Evolutionary conservation across 2,329 filamentous ascomycete species (phyloP), one percentile per base, ranked within the genome.

Genomic region (Monosporascus sp.): DNA sequence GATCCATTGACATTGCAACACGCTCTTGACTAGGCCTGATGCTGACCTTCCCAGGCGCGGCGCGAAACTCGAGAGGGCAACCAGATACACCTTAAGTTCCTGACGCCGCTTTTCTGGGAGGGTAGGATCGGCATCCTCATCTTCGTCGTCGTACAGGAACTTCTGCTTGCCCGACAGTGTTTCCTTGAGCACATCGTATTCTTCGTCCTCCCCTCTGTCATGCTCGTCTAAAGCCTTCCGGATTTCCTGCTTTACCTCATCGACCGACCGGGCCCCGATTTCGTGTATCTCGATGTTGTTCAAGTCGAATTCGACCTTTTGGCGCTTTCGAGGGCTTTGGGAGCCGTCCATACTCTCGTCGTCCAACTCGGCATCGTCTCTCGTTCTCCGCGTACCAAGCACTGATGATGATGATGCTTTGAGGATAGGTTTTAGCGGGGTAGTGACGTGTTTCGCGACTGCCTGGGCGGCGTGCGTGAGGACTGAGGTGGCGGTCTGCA

Each of bases 1-100:
- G 37, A 86, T 72, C 85, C 85, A 88, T 37, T 80, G 78, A 64
- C 80, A 84, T 50, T 75, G 72, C n/a, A 88, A 70, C 8, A 87
- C 73, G 49, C 74, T 75, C 59, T 75, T 76, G 53, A 88, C 77
- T 27, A 88, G 71, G 5, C 78, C 78, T 22, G 80, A 76, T 63
- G 82, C 87, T 31, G 76, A 77, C 64, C 77, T 79, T 58, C 81
- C 78, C 35, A 88, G 71, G 37, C 82, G 73, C n/a, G 82, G 80
- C 7, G 81, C 75, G 60, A 79, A 83, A 63, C 76, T 79, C 14
- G 82, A 81, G 47, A 88, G 72, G n/a, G 83, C 83, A 59, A 84
- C 71, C 53, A 87, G 72, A 65, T 86, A 86, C 38, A 75, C 74
- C 58, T 81, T 77, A 47, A 86, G 72, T 59, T 84, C 81, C 56